Evolutionary conservation across 2,329 filamentous ascomycete species (phyloP).

Genomic region (Aureobasidium sp.): DNA sequence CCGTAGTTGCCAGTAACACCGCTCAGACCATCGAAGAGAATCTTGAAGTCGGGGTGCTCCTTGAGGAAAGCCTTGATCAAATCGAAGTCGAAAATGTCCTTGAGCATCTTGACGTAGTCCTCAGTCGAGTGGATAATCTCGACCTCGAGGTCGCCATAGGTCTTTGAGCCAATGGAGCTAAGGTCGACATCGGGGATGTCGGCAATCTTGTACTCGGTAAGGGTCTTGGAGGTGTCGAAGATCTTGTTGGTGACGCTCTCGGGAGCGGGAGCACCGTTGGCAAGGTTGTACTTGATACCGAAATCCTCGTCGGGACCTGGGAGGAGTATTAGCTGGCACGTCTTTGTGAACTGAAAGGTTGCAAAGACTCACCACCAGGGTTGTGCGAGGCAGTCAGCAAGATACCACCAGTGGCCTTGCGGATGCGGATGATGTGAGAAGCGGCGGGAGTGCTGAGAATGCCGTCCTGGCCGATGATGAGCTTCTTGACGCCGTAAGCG

Average conservation of each 20-base stretch:
- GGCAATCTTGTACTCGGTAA: conserved; percentile 87
- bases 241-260: conserved; percentile 98
- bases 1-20: conserved; percentile 96
- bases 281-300: conserved; percentile 98
- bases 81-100: conserved; percentile 97
- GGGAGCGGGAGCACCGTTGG: conserved; percentile 91
- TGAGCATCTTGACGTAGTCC: conserved; percentile 91
- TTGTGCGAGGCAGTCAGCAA: conserved; percentile 97
- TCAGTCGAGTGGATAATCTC: conserved; percentile 89
- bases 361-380: conserved; percentile 66
- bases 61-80: conserved; percentile 91
- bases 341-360: neutral
- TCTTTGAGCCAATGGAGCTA: conserved; percentile 69
- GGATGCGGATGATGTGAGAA: conserved; percentile 90
- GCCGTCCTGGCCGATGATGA: conserved; percentile 89
- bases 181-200: conserved; percentile 83
- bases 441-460: conserved; percentile 95
- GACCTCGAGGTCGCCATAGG: conserved; percentile 79
- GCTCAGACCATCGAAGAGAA: conserved; percentile 88
- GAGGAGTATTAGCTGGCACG: neutral
- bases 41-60: conserved; percentile 83
- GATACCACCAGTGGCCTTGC: conserved; percentile 92
- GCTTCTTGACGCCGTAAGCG: conserved; percentile 98
- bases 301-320: conserved; percentile 88
- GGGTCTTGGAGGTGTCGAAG: conserved; percentile 78